Conservation (phyloP, 2,329 filamentous ascomycete species). For the Ploettnerulaceae sp. region DNA sequence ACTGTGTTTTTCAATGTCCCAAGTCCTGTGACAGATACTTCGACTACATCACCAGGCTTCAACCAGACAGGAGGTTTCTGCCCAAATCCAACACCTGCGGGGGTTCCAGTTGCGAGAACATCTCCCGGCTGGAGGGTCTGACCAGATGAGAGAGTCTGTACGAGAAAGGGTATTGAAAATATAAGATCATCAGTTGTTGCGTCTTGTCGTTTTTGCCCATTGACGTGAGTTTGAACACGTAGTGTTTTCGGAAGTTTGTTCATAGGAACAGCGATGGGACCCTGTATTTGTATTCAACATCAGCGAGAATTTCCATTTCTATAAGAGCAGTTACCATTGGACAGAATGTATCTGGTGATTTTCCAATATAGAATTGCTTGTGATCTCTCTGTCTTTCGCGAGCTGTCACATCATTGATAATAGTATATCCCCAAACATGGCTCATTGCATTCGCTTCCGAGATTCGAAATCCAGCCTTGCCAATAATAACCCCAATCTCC, state of each 20-base stretch:
- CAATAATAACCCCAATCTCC: slow-evolving; percentile 49
- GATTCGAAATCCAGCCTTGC: slow-evolving; percentile 43
- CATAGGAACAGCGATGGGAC: slow-evolving; percentile 47
- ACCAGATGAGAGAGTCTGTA: slow-evolving; percentile 44
- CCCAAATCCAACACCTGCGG: slow-evolving; percentile 45
- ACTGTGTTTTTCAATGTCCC: slow-evolving; percentile 40
- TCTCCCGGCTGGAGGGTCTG: slow-evolving; percentile 49
- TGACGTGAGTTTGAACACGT: slow-evolving; percentile 40
- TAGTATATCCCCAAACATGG: slow-evolving; percentile 39
- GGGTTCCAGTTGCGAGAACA: slow-evolving; percentile 46
- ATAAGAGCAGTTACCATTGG: too few species aligned
- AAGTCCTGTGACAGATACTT: slow-evolving; percentile 39
- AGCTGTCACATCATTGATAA: slow-evolving; percentile 53
- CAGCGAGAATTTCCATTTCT: too few species aligned
- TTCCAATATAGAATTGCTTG: slow-evolving; percentile 57
- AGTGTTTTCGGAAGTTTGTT: slow-evolving; percentile 41
- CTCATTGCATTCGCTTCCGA: slow-evolving; percentile 22
- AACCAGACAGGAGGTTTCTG: slow-evolving; percentile 39
- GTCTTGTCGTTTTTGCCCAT: slow-evolving; percentile 47
- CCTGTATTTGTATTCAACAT: slow-evolving; percentile 34
- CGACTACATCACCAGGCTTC: slow-evolving; percentile 39
- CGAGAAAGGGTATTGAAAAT: slow-evolving; percentile 43
- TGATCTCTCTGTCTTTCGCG: slow-evolving; percentile 53
- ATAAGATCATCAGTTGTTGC: slow-evolving; percentile 46
- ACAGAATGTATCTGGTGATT: slow-evolving; percentile 51